These are phyloP conservation scores for Vanrija sp. DNA, from an alignment of 1,284 basidiomycete genomes.

Conservation along the genomic window DNA sequence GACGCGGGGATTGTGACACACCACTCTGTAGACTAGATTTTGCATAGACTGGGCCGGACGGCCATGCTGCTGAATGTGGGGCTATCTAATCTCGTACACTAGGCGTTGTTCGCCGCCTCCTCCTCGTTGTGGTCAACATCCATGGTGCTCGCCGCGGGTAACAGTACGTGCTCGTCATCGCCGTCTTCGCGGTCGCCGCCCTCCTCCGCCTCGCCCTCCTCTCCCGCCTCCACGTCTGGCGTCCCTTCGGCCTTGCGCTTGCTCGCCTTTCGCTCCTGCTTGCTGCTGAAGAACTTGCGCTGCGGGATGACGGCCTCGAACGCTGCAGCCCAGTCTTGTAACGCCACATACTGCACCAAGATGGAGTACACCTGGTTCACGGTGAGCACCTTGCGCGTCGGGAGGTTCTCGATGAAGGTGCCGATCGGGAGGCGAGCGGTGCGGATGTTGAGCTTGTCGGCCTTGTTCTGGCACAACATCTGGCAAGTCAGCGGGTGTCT, in stretches of 20 bases:
- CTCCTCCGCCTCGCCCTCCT: constrained; percentile 6
- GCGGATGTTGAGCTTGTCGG: constrained; percentile 66
- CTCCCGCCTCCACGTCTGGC: neutral
- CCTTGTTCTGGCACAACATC: constrained; percentile 87
- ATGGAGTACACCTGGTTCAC: constrained; percentile 92
- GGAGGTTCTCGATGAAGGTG: constrained; percentile 72
- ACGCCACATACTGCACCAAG: constrained; percentile 80
- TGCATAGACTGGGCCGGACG: neutral
- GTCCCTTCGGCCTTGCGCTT: constrained; percentile 8
- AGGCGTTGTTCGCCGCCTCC: constrained; percentile 23
- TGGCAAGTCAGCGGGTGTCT: constrained; percentile 37
- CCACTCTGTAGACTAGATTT: too few relatives aligned
- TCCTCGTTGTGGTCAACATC: constrained; percentile 7
- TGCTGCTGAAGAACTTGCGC: constrained; percentile 64
- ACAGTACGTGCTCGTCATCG: neutral
- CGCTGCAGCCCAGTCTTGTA: constrained; percentile 74
- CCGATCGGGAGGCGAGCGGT: constrained; percentile 91
- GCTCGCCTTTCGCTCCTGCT: constrained; percentile 12
- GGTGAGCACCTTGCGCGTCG: constrained; percentile 90
- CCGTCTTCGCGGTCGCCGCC: constrained; percentile 17
- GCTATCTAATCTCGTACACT: neutral
- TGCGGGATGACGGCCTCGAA: constrained; percentile 82
- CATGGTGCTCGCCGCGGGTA: neutral
- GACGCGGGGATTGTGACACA: too few relatives aligned
- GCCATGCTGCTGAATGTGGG: neutral